A percentile compares a stretch with the other conserved stretches of the same genome.
These are phyloP conservation scores for Logfia minima DNA, from an alignment of 129 eudicot genomes.

Conservation along the genomic window DNA sequence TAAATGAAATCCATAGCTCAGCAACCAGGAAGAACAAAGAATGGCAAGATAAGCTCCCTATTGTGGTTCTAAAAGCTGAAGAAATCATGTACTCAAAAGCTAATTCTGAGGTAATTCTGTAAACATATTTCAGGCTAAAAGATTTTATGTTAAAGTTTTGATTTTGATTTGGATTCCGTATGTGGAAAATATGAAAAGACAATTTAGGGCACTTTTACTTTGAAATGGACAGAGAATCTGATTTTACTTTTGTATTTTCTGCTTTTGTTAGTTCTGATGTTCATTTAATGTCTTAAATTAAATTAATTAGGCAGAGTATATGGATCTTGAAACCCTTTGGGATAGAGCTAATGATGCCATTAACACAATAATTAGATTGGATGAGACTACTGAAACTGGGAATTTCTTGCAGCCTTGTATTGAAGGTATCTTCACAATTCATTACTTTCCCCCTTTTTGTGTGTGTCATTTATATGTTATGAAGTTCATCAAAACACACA, in stretches of 20 bases:
- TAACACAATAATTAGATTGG: conserved; percentile 77
- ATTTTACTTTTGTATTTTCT: conserved; percentile 17
- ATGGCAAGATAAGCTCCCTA: conserved; percentile 96
- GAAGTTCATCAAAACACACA: background rate
- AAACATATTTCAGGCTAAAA: conserved; percentile 19
- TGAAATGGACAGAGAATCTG: conserved; percentile 28
- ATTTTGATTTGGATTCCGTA: conserved; percentile 27
- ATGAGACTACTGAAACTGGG: conserved; percentile 71
- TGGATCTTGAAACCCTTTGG: conserved; percentile 80
- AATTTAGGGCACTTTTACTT: conserved; percentile 26
- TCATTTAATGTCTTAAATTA: background rate
- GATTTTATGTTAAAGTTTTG: conserved; percentile 17
- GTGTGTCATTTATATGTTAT: background rate
- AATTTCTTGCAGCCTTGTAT: conserved; percentile 83
- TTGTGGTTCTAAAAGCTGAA: conserved; percentile 90
- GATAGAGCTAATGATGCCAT: conserved; percentile 88
- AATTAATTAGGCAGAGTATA: conserved; percentile 71
- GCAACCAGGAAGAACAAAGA: conserved; percentile 84
- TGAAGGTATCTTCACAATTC: conserved; percentile 62
- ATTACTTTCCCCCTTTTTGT: background rate
- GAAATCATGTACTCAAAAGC: conserved; percentile 99
- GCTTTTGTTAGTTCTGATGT: conserved; percentile 13
- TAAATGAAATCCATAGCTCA: conserved; percentile 67
- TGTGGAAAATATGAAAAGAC: conserved; percentile 33
- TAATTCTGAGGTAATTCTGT: conserved; percentile 69